phyloP scores from a whole-genome alignment of 331 rosid genomes.

The Quercus lobata region DNA sequence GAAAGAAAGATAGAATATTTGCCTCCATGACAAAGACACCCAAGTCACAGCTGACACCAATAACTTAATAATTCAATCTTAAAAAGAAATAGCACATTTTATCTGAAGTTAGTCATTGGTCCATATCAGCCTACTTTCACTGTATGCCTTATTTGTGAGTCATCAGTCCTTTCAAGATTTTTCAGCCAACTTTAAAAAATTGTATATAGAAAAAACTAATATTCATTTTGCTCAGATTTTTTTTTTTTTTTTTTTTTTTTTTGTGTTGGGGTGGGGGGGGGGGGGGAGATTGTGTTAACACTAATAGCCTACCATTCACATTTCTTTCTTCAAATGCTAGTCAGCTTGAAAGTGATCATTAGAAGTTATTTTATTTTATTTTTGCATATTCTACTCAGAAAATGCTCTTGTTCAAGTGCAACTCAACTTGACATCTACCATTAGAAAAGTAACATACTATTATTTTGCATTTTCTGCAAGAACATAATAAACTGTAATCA shows the following conservation, averaged over 20 bases:
- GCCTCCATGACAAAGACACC: slow-evolving; percentile 5
- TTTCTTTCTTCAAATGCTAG: background rate
- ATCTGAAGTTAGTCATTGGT: background rate
- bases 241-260: no score
- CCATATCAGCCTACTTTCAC: background rate
- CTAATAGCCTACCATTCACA: background rate
- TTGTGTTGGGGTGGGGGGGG: background rate
- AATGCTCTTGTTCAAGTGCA: background rate
- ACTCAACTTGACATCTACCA: background rate
- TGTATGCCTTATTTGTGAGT: no score
- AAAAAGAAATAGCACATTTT: background rate
- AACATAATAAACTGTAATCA: background rate
- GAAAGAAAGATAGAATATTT: background rate
- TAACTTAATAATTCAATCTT: slow-evolving; percentile 1
- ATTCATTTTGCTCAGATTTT: background rate
- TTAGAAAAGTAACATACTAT: background rate
- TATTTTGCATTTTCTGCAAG: background rate
- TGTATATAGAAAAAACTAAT: background rate
- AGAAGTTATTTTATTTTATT: background rate
- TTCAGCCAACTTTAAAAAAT: background rate
- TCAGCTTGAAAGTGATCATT: background rate
- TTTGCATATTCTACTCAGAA: background rate
- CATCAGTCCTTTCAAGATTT: background rate
- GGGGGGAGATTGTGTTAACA: background rate
- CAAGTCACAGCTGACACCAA: slow-evolving; percentile 5